Base-by-base conservation (phyloP, 345 rosid species). In the Eucalyptus sp. region DNA sequence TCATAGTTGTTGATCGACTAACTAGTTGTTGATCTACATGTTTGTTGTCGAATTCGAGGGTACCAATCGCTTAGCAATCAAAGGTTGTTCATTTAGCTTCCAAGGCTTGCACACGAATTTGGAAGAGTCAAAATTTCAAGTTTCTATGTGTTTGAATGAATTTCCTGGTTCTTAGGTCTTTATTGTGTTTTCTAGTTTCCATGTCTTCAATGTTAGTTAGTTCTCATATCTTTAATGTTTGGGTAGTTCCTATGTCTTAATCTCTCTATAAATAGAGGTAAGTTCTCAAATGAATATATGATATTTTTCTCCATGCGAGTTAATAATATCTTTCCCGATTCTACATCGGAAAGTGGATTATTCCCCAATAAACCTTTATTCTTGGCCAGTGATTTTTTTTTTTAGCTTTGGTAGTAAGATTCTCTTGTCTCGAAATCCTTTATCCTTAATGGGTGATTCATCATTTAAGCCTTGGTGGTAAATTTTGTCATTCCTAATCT, bases 391-490 rank as follows among this genome's bases (percentile, higher is more conserved):
- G 17, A 4, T n/a, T 64, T 64, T 64, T 50, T 50, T 52, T 52
- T 15, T n/a, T 14, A n/a, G 37, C 2, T n/a, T 64, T 0, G 2
- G 0, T 64, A 31, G 10, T n/a, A n/a, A 64, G 11, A 5, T 64
- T 14, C 10, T 15, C 11, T 7, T 14, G 4, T n/a, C 9, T 27
- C 5, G 10, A 29, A 64, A 7, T 64, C 18, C 18, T 64, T 29
- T 29, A 64, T 64, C 37, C 37, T 64, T 64, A 3, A 14, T 4
- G 2, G 18, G 10, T 15, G 3, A n/a, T 64, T 14, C 3, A 13
- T n/a, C 7, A 7, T n/a, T 64, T n/a, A 64, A 64, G 5, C 2
- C 10, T 64, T n/a, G 2, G 3, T n/a, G 10, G 20, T 4, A 4
- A n/a, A 64, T 15, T 14, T 64, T 15, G 3, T n/a, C 37, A 13